A percentile compares a stretch with the other conserved stretches of the same genome.
Conservation (phyloP, 2,329 filamentous ascomycete species). For the Xylaria polymorpha region DNA sequence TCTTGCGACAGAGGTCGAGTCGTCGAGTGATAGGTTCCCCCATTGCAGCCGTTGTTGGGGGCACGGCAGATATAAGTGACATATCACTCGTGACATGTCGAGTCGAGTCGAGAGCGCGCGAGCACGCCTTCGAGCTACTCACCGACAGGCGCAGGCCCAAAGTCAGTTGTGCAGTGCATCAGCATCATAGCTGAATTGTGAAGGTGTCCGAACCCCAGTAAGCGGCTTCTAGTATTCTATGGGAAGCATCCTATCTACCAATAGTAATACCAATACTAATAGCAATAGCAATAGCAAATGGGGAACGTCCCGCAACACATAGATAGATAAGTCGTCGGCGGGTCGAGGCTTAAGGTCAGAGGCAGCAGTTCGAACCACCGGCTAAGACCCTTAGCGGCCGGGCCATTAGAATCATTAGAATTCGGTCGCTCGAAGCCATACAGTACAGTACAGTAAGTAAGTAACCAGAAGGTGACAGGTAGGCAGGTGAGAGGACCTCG, state of each 20-base stretch:
- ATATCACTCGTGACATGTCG: constrained; percentile 31
- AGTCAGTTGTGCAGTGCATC: background rate
- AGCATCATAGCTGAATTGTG: background rate
- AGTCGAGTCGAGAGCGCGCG: background rate
- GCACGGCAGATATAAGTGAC: constrained; percentile 1
- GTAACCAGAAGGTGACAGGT: constrained; percentile 5
- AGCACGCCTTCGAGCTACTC: constrained; percentile 5
- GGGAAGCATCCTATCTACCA: constrained; percentile 13
- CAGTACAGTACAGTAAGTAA: background rate
- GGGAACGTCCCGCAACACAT: background rate
- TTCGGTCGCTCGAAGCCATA: constrained; percentile 2
- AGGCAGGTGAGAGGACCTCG: background rate
- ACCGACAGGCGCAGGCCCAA: constrained; percentile 7
- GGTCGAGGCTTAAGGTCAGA: constrained; percentile 19
- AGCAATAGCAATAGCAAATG: background rate
- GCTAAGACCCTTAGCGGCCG: constrained; percentile 11
- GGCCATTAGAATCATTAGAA: constrained; percentile 1
- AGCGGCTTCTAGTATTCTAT: background rate
- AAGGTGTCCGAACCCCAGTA: background rate
- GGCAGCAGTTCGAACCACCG: constrained; percentile 7
- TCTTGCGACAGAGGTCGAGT: constrained; percentile 12
- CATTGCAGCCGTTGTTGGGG: constrained; percentile 18
- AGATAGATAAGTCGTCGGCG: constrained; percentile 16
- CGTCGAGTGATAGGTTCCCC: constrained; percentile 17
- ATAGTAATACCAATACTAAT: background rate